Conservation (phyloP, 2,329 filamentous ascomycete species). For the Colletotrichum paranaense region DNA sequence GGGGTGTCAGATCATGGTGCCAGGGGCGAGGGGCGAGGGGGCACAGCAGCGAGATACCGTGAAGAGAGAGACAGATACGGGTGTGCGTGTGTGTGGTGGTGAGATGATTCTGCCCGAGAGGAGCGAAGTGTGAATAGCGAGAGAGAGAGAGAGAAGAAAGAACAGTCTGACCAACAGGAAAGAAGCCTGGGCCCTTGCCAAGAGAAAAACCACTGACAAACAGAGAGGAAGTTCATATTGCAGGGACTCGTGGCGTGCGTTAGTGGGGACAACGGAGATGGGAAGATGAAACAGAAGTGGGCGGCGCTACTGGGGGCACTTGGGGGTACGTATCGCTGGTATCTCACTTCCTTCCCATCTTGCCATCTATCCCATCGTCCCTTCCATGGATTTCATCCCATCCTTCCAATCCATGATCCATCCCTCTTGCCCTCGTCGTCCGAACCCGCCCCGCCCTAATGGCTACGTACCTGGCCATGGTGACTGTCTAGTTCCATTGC, state of each 20-base stretch:
- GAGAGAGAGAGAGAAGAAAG: not conserved
- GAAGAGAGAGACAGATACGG: not conserved
- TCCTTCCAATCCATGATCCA: not conserved
- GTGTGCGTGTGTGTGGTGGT: not conserved
- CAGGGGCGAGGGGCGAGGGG: not conserved
- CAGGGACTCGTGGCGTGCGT: conserved; percentile 34
- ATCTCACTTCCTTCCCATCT: too few species aligned
- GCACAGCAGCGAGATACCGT: not conserved
- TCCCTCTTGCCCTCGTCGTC: not conserved
- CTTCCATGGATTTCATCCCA: not conserved
- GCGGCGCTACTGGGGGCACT: conserved; percentile 9
- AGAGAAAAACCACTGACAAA: not conserved
- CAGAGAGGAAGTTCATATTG: conserved; percentile 16
- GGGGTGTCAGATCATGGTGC: not conserved
- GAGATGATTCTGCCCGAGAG: not conserved
- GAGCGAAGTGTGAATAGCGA: not conserved
- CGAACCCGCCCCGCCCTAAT: too few species aligned
- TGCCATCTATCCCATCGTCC: not conserved
- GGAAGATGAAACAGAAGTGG: conserved; percentile 33
- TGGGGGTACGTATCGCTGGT: too few species aligned
- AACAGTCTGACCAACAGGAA: not conserved
- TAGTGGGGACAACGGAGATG: conserved; percentile 30
- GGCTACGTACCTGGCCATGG: not conserved
- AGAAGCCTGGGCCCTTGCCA: conserved; percentile 7
- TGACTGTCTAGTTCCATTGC: not conserved